Conservation (phyloP, 2,329 filamentous ascomycete genomes). For the Zasmidium citrigriseum region DNA sequence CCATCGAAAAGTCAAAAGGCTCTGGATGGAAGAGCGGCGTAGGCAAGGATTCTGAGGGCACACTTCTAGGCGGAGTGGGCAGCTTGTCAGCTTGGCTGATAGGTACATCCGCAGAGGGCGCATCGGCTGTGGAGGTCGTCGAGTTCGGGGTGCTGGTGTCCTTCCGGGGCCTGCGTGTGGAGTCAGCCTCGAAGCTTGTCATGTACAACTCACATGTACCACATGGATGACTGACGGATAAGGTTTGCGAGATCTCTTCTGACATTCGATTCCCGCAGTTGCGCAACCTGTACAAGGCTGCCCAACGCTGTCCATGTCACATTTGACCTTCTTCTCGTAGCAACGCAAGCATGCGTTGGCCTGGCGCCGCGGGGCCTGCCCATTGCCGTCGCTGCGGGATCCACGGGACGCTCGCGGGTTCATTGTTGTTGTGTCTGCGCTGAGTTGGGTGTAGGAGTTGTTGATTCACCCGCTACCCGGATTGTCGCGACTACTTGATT, state of each 20-base stretch:
- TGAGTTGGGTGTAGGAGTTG: neutral
- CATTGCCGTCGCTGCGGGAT: constrained; percentile 4
- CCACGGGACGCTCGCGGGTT: constrained; percentile 2
- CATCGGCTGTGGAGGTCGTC: neutral
- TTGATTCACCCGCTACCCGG: neutral
- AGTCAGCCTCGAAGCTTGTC: constrained; percentile 4
- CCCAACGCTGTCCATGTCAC: constrained; percentile 11
- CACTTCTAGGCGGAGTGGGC: constrained; percentile 8
- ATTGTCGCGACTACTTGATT: neutral
- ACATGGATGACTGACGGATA: constrained; percentile 8
- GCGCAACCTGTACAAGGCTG: constrained; percentile 12
- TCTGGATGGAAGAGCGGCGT: constrained; percentile 10
- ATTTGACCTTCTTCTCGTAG: constrained; percentile 16
- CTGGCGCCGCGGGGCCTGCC: constrained; percentile 9
- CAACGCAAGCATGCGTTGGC: constrained; percentile 12
- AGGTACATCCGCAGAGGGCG: neutral
- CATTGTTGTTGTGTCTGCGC: constrained; percentile 2
- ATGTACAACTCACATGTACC: neutral
- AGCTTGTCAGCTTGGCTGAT: constrained; percentile 2
- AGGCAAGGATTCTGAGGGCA: constrained; percentile 4
- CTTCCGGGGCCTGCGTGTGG: constrained; percentile 6
- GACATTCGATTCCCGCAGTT: constrained; percentile 10
- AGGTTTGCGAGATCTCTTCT: constrained; percentile 12
- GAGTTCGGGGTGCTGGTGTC: constrained; percentile 8
- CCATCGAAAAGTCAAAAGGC: constrained; percentile 6